Percentiles rank a stretch among this genome's conserved stretches.
These are phyloP conservation scores for Globisporangium middletonii DNA, from an alignment of 352 stramenopile genomes.

Conservation along the genomic window DNA sequence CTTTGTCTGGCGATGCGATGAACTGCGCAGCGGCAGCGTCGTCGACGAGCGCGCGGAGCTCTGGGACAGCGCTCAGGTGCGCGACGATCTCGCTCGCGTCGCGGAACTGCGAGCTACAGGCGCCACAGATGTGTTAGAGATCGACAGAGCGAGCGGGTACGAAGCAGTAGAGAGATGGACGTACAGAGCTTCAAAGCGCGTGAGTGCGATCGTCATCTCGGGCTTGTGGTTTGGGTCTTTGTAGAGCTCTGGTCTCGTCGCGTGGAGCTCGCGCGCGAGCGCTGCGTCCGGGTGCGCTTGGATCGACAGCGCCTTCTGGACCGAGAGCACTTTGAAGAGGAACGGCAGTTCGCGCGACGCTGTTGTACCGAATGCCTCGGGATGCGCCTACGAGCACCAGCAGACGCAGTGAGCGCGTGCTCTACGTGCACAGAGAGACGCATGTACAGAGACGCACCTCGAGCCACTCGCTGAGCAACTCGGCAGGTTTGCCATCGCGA, in stretches of 20 bases:
- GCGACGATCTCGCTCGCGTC: constrained; percentile 80
- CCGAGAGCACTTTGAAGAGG: constrained; percentile 98
- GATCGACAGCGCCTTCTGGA: constrained; percentile 97
- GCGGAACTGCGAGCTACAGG: constrained; percentile 84
- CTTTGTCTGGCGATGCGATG: constrained; percentile 25
- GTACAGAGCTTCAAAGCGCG: constrained; percentile 92
- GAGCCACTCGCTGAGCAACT: constrained; percentile 71
- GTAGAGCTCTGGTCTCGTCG: constrained; percentile 90
- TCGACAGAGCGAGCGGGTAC: no score
- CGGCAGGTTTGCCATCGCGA: constrained; percentile 27
- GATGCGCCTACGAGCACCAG: constrained; percentile 18
- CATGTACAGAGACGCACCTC: constrained; percentile 19
- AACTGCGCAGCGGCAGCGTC: constrained; percentile 27
- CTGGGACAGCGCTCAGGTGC: constrained; percentile 69
- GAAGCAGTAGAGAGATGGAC: constrained; percentile 7
- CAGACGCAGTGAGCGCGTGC: neutral
- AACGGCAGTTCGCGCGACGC: constrained; percentile 89
- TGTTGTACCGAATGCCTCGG: constrained; percentile 21
- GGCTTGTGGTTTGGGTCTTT: constrained; percentile 99
- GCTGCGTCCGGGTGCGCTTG: constrained; percentile 89
- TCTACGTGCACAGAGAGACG: neutral
- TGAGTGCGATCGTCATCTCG: constrained; percentile 99
- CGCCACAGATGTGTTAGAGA: no score
- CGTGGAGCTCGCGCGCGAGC: constrained; percentile 76
- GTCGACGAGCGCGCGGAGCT: constrained; percentile 60